Evolutionary conservation across 2,329 filamentous ascomycete genomes (phyloP).

Genomic region (Pyrenophora tritici-repentis): DNA sequence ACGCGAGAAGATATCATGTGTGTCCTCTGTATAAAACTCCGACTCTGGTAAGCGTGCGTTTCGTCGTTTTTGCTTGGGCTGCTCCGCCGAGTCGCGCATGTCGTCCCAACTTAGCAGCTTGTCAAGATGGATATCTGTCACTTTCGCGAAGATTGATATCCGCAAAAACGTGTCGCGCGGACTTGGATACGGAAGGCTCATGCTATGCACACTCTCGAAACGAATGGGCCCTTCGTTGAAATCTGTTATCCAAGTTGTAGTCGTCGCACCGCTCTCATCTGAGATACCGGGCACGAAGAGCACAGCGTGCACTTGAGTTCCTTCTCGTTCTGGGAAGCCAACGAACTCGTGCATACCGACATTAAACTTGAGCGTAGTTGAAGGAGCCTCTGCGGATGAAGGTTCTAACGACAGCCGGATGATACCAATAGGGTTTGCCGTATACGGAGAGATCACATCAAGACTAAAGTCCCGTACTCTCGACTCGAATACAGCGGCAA

Average conservation of each 20-base stretch:
- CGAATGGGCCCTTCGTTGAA: slow-evolving; percentile 92
- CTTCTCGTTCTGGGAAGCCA: slow-evolving; percentile 93
- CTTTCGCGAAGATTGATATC: slow-evolving; percentile 88
- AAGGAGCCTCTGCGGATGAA: slow-evolving; percentile 88
- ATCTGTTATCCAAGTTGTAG: slow-evolving; percentile 89
- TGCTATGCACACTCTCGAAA: slow-evolving; percentile 97
- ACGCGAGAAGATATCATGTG: slow-evolving; percentile 87
- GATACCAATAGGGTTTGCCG: slow-evolving; percentile 86
- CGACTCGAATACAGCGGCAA: slow-evolving; percentile 91
- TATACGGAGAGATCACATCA: slow-evolving; percentile 91
- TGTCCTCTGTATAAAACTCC: slow-evolving; percentile 91
- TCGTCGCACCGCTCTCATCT: slow-evolving; percentile 83
- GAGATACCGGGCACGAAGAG: slow-evolving; percentile 93
- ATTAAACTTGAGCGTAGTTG: slow-evolving; percentile 94
- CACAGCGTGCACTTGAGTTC: slow-evolving; percentile 92
- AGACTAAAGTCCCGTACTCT: slow-evolving; percentile 92
- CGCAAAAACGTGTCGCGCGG: slow-evolving; percentile 76
- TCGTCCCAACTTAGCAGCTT: slow-evolving; percentile 99
- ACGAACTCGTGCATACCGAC: slow-evolving; percentile 97
- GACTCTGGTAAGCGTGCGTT: slow-evolving; percentile 80
- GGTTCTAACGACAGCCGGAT: slow-evolving; percentile 90
- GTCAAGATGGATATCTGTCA: slow-evolving; percentile 92
- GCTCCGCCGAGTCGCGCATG: slow-evolving; percentile 76
- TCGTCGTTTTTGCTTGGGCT: slow-evolving; percentile 62
- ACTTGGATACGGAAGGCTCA: slow-evolving; percentile 85